These are phyloP conservation scores for Ogataea minuta DNA, from an alignment of 805 yeast genomes.

Conservation along the genomic window DNA sequence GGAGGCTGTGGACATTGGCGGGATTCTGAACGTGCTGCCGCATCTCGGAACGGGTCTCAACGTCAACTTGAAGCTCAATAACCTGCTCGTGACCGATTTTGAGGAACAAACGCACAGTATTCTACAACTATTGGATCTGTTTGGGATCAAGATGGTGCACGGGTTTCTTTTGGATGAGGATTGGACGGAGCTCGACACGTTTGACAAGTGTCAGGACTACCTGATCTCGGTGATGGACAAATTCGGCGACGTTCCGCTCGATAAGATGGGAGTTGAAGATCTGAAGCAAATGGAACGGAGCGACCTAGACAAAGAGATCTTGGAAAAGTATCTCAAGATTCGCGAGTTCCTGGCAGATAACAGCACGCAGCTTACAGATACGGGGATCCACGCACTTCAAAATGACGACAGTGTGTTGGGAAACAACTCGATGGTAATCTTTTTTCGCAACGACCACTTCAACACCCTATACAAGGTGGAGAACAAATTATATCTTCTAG, in stretches of 20 bases:
- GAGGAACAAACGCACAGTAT: conserved; percentile 22
- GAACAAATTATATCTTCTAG: conserved; percentile 55
- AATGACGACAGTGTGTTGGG: conserved; percentile 34
- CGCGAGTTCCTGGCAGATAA: conserved; percentile 53
- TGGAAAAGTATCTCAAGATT: conserved; percentile 14
- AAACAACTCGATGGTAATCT: conserved; percentile 58
- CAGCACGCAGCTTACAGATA: conserved; percentile 71
- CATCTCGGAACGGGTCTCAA: conserved; percentile 65
- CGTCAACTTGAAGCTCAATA: conserved; percentile 68
- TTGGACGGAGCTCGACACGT: conserved; percentile 17
- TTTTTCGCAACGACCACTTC: conserved; percentile 91
- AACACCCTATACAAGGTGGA: conserved; percentile 59
- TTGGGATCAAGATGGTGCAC: conserved; percentile 53
- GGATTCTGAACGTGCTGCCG: conserved; percentile 57
- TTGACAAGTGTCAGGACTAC: conserved; percentile 33
- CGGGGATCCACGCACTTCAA: conserved; percentile 55
- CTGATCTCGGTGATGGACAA: conserved; percentile 22
- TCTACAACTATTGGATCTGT: conserved; percentile 21
- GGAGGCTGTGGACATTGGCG: conserved; percentile 27
- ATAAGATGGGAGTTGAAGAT: conserved; percentile 7
- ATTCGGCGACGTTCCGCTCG: conserved; percentile 9
- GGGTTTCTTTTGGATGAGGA: conserved; percentile 51
- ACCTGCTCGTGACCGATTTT: conserved; percentile 23
- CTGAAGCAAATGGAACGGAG: conserved; percentile 4
- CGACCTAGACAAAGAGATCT: conserved; percentile 3